Conservation (phyloP, 306 rosid genomes). For the Prunus salicina region DNA sequence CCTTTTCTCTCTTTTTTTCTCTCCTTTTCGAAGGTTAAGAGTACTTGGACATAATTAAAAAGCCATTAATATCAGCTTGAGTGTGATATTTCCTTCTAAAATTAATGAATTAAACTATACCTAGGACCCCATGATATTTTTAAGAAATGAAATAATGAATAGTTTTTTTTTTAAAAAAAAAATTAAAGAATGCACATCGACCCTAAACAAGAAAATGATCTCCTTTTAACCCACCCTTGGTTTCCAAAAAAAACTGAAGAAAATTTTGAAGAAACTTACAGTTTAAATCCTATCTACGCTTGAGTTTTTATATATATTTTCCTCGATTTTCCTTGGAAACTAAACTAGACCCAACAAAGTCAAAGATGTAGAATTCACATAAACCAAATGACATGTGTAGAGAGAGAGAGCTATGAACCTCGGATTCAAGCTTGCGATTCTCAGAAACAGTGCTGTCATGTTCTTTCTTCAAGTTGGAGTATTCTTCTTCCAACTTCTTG, state of each 20-base stretch:
- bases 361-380: background rate
- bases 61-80: background rate
- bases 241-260: background rate
- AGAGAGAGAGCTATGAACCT: constrained; percentile 40
- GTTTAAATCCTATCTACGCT: background rate
- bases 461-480: constrained; percentile 49
- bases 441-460: constrained; percentile 55
- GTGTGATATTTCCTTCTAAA: background rate
- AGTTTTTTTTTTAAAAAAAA: background rate
- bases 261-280: background rate
- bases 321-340: constrained; percentile 3
- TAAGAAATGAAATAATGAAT: background rate
- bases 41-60: background rate
- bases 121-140: background rate
- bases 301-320: background rate
- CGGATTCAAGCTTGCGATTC: constrained; percentile 64
- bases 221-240: background rate
- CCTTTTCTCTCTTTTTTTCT: background rate
- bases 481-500: constrained; percentile 82
- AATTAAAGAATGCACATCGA: background rate
- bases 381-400: background rate
- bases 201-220: background rate
- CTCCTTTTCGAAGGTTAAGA: background rate
- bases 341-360: constrained; percentile 15
- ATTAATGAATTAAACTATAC: background rate